phyloP scores from a whole-genome alignment of 225 moss, liverwort and hornwort genomes.

The Neckera pumila region DNA sequence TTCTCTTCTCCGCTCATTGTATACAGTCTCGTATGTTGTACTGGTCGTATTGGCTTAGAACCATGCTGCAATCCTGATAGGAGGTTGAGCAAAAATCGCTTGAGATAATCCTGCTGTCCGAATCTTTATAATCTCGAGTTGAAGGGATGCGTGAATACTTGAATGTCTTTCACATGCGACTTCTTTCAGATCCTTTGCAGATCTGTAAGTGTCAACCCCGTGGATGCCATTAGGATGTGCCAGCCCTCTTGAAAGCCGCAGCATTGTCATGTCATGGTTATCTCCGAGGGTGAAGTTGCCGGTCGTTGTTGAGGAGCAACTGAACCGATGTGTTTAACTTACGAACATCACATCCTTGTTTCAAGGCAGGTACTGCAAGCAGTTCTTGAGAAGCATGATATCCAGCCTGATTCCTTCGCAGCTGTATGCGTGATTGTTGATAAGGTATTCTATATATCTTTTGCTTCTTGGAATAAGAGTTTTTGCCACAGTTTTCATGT shows the following conservation, averaged over 20 bases:
- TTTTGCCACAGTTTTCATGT: background rate
- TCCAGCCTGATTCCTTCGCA: slow-evolving; percentile 66
- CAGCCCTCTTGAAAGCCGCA: background rate
- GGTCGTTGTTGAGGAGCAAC: background rate
- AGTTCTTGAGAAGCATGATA: slow-evolving; percentile 49
- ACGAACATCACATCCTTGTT: background rate
- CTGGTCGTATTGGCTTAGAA: background rate
- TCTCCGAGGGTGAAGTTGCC: background rate
- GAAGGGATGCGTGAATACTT: background rate
- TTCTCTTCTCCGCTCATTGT: background rate
- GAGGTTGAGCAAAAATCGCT: background rate
- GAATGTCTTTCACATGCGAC: background rate
- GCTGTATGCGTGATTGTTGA: slow-evolving; percentile 94
- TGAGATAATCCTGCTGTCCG: background rate
- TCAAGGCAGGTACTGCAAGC: slow-evolving; percentile 74
- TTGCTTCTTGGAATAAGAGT: background rate
- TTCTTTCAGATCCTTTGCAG: background rate
- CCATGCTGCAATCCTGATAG: background rate
- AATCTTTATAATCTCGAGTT: background rate
- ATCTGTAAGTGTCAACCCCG: background rate
- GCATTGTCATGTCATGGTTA: background rate
- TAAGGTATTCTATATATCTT: slow-evolving; percentile 37
- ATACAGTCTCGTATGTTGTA: background rate
- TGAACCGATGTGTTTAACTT: background rate
- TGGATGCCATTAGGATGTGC: background rate